Evolutionary conservation across 1,139 yeast species (phyloP).

Genomic region (Scheffersomyces lignicola): DNA sequence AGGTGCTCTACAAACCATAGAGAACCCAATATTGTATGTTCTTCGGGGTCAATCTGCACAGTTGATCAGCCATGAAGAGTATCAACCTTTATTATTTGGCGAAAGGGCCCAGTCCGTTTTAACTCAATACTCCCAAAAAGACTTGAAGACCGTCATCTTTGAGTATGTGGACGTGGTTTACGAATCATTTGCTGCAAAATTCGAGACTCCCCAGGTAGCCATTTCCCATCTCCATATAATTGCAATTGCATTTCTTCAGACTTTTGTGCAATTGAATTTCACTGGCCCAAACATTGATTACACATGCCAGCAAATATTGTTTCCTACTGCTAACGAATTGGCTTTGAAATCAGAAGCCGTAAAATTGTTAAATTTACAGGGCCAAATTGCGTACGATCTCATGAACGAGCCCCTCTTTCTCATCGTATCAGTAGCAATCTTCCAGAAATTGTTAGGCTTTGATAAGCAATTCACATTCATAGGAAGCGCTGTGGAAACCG

Average conservation of each 20-base stretch:
- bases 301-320: constrained; percentile 32
- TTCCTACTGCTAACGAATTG: constrained; percentile 28
- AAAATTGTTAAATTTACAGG: constrained; percentile 50
- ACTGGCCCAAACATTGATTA: constrained; percentile 74
- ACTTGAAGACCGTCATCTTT: constrained; percentile 20
- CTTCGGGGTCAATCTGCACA: constrained; percentile 28
- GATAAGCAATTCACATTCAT: constrained; percentile 28
- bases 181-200: constrained; percentile 11
- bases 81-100: constrained; percentile 14
- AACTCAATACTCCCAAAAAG: constrained; percentile 18
- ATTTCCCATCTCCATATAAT: constrained; percentile 30
- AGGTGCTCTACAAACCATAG: constrained; percentile 7
- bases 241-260: constrained; percentile 63
- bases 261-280: constrained; percentile 73
- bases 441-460: constrained; percentile 48
- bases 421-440: constrained; percentile 46
- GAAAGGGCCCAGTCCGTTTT: constrained; percentile 15
- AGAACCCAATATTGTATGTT: constrained; percentile 12
- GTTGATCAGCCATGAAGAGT: constrained; percentile 18
- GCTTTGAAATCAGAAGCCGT: constrained; percentile 34
- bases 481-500: constrained; percentile 14
- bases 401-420: constrained; percentile 55
- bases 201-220: constrained; percentile 14
- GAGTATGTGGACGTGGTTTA: constrained; percentile 20
- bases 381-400: constrained; percentile 64